These are phyloP conservation scores for Zasmidium citrigriseum DNA, from an alignment of 2,329 filamentous ascomycete genomes.

Conservation along the genomic window DNA sequence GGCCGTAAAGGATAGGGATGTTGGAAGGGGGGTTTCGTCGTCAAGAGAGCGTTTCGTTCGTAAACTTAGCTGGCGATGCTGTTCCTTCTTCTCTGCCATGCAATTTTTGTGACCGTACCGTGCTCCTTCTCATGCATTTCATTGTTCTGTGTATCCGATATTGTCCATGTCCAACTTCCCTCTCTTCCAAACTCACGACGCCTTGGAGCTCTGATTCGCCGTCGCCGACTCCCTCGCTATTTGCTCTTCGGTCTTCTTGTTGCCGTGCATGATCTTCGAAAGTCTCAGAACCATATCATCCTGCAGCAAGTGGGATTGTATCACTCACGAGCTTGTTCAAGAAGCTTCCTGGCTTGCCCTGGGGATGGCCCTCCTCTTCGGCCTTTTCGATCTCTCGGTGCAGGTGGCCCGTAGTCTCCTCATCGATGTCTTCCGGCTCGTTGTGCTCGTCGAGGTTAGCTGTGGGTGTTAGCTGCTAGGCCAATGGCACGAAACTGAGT, in stretches of 20 bases:
- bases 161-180: not conserved
- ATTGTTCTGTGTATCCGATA: not conserved
- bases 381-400: slow-evolving; percentile 38
- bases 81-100: not conserved
- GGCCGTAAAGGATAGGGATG: no score
- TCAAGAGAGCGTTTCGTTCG: not conserved
- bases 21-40: not conserved
- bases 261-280: slow-evolving; percentile 34
- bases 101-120: not conserved
- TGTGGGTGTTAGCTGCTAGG: slow-evolving; percentile 7
- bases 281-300: not conserved
- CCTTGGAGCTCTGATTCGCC: not conserved
- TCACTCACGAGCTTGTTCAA: slow-evolving; percentile 34
- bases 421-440: slow-evolving; percentile 37
- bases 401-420: slow-evolving; percentile 40
- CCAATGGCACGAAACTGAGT: slow-evolving; percentile 1
- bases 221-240: slow-evolving; percentile 24
- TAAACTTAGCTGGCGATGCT: not conserved
- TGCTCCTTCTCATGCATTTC: not conserved
- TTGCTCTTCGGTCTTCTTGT: slow-evolving; percentile 43
- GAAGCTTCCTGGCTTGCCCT: slow-evolving; percentile 38
- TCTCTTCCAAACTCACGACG: not conserved
- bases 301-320: not conserved
- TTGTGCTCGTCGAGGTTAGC: slow-evolving; percentile 33
- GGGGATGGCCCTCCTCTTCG: slow-evolving; percentile 32